These are phyloP conservation scores for Ehretia macrophylla DNA, from an alignment of 257 asterid species.

Conservation along the genomic window DNA sequence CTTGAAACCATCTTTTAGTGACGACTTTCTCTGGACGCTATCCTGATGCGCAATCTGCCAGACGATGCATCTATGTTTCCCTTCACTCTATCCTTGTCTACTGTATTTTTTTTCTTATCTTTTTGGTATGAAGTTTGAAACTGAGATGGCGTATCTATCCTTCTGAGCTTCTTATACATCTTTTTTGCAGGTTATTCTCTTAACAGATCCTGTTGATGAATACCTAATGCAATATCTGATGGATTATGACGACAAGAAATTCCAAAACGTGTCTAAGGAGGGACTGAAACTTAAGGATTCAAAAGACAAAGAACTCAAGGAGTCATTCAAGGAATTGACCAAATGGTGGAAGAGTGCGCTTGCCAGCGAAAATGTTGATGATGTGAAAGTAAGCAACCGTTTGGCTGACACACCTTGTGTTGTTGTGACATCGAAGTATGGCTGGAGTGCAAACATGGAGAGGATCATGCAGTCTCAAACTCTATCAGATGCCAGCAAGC, in stretches of 20 bases:
- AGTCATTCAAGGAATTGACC: conserved; percentile 70
- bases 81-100: too few species aligned
- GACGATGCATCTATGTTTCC: too few species aligned
- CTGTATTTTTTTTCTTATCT: too few species aligned
- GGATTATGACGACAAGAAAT: conserved; percentile 89
- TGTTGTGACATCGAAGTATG: conserved; percentile 80
- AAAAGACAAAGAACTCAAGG: conserved; percentile 79
- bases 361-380: conserved; percentile 75
- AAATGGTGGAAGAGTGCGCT: conserved; percentile 93
- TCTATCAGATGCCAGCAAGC: conserved; percentile 71
- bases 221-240: conserved; percentile 90
- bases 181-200: conserved; percentile 64
- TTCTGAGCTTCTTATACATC: not conserved
- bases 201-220: conserved; percentile 92
- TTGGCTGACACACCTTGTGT: conserved; percentile 82
- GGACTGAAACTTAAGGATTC: conserved; percentile 83
- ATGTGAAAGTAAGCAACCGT: conserved; percentile 88
- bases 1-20: too few species aligned
- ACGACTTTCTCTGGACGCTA: too few species aligned
- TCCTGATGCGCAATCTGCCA: too few species aligned
- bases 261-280: conserved; percentile 93
- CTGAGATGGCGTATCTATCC: too few species aligned
- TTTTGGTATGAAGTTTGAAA: too few species aligned
- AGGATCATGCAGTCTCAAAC: conserved; percentile 95
- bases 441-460: conserved; percentile 95